phyloP scores from a whole-genome alignment of 2,329 filamentous ascomycete genomes.

The Sporothrix variecibatus region DNA sequence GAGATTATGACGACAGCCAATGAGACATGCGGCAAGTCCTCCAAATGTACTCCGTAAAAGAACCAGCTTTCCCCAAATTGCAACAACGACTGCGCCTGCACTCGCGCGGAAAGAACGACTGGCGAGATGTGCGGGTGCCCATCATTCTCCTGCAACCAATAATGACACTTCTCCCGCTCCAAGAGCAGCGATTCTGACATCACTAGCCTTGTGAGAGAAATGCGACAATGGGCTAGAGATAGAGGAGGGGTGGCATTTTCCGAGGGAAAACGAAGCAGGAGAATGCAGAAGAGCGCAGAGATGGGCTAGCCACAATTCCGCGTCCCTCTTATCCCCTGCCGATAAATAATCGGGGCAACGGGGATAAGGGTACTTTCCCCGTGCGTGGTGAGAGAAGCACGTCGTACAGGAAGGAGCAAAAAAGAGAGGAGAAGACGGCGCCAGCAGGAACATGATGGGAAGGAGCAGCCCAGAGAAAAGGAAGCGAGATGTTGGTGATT shows the following conservation, averaged over 20 bases:
- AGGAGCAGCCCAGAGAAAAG: background rate
- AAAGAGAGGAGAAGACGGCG: background rate
- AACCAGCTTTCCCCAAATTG: background rate
- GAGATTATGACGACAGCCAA: slow-evolving; percentile 32
- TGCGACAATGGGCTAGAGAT: background rate
- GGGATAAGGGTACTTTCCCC: background rate
- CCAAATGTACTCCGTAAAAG: background rate
- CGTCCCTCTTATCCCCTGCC: slow-evolving; percentile 20
- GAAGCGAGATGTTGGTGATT: background rate
- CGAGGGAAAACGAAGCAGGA: background rate
- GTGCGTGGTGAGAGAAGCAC: background rate
- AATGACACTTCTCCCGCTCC: slow-evolving; percentile 6
- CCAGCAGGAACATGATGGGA: background rate
- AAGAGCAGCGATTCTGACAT: slow-evolving; percentile 22
- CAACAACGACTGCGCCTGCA: background rate
- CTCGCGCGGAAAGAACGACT: slow-evolving; percentile 4
- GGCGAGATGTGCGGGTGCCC: background rate
- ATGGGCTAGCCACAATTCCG: background rate
- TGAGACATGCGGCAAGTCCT: slow-evolving; percentile 32
- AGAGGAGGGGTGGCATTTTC: slow-evolving; percentile 14
- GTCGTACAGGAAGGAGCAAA: background rate
- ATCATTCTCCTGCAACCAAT: slow-evolving; percentile 5
- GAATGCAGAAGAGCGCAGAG: background rate
- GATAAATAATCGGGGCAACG: slow-evolving; percentile 17
- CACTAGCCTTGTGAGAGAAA: slow-evolving; percentile 21